Evolutionary conservation across 2,329 filamentous ascomycete genomes (phyloP).

Genomic region (Botryotinia convoluta): DNA sequence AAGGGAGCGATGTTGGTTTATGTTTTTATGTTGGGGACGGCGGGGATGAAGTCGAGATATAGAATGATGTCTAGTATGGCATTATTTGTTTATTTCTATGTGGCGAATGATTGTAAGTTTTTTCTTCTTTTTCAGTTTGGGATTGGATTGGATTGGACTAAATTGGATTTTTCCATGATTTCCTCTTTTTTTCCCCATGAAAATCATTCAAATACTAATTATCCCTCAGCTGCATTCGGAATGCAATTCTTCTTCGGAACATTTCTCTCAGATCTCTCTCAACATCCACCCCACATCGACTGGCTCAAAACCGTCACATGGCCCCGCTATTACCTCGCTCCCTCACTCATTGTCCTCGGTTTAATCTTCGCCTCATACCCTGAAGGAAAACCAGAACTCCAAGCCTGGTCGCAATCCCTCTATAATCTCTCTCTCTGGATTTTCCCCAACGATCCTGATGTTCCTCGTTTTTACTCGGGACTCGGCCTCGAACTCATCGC

Average conservation of each 20-base stretch:
- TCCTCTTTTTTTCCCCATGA: too few relatives aligned
- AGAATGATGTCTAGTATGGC: conserved; percentile 48
- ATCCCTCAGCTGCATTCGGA: conserved; percentile 45
- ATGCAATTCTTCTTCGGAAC: conserved; percentile 62
- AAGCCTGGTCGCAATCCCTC: conserved; percentile 52
- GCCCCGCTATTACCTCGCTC: conserved; percentile 46
- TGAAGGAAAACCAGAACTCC: conserved; percentile 52
- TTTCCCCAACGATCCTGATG: conserved; percentile 48
- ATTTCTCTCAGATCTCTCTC: conserved; percentile 59
- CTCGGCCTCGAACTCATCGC: conserved; percentile 50
- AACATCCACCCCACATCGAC: conserved; percentile 48
- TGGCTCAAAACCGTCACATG: conserved; percentile 46
- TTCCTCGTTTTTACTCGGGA: conserved; percentile 49
- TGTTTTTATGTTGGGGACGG: conserved; percentile 50
- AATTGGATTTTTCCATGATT: not conserved
- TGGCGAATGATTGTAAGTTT: conserved; percentile 35
- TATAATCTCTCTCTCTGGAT: conserved; percentile 44
- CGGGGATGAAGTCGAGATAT: conserved; percentile 48
- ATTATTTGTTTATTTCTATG: conserved; percentile 50
- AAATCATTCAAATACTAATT: not conserved
- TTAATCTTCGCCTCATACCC: conserved; percentile 60
- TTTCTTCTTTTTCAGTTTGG: not conserved
- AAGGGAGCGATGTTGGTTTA: conserved; percentile 56
- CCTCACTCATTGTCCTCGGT: conserved; percentile 50
- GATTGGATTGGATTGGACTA: not conserved